Conservation (phyloP, 1,284 basidiomycete genomes). For the Puccinia triticina region DNA sequence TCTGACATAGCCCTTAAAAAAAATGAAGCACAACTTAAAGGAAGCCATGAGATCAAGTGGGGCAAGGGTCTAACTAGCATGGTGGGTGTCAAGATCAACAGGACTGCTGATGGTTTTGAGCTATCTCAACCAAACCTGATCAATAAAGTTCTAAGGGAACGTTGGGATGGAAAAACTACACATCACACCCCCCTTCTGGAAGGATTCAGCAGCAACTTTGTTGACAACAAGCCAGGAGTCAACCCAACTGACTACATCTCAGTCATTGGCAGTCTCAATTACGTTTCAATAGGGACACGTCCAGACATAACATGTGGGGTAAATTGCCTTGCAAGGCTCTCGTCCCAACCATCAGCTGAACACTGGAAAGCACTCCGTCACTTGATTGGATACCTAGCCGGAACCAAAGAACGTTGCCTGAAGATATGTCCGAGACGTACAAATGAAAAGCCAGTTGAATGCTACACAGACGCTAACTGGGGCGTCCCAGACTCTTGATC, state of each 20-base stretch:
- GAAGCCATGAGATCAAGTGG: not conserved
- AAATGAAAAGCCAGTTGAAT: not conserved
- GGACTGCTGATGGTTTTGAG: not conserved
- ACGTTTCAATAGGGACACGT: not conserved
- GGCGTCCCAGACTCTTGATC: not conserved
- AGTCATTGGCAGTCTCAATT: not conserved
- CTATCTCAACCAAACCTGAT: not conserved
- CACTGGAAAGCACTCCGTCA: constrained; percentile 1
- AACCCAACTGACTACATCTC: not conserved
- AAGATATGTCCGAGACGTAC: not conserved
- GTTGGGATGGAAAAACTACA: not conserved
- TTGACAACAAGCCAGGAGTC: no score
- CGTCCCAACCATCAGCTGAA: not conserved
- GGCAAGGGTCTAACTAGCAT: not conserved
- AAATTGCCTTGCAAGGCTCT: not conserved
- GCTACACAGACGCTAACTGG: not conserved
- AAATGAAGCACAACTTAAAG: not conserved
- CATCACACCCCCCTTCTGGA: not conserved
- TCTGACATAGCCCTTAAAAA: not conserved
- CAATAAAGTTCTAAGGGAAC: not conserved
- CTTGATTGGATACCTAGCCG: not conserved
- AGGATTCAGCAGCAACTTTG: not conserved
- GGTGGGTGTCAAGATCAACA: not conserved
- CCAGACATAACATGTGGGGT: not conserved
- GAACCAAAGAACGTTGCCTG: not conserved